Base-by-base conservation (phyloP, 768 basidiomycete species). In the Suillus weaverae region DNA sequence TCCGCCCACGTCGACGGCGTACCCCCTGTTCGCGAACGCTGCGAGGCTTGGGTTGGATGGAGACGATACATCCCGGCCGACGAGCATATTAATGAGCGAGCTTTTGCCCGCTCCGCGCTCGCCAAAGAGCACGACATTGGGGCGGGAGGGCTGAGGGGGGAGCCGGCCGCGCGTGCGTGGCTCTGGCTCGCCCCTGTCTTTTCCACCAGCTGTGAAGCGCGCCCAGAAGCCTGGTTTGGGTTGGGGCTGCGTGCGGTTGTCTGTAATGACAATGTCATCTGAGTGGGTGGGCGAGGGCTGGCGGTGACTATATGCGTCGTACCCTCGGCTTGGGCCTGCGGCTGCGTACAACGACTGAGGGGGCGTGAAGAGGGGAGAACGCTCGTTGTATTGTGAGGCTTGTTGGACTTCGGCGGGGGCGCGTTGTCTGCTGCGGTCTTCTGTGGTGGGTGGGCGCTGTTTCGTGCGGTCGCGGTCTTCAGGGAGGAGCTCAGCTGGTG, bases 101-200 rank as follows among this genome's bases (percentile, higher is more conserved):
- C 82, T 83, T 66, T 83, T 83, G 20, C 79, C 77, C 60, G 75
- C 64, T 18, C 82, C 81, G 2, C 74, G 73, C 60, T 82, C 80
- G 20, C 82, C 81, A 61, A 83, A 83, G 38, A 83, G 32, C 20
- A 83, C 64, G 36, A 83, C 53, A 46, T 82, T 83, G 5, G 57
- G 57, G 20, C 26, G 57, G 57, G 30, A 39, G 26, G 57, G 57
- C 20, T 59, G 57, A 41, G 57, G 57, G 5, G 39, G 57, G 18
- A 41, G 57, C 18, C 39, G 39, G 26, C 57, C 57, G 26, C 57
- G 57, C 38, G 38, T 39, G 26, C 26, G 36, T 39, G 36, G 9
- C 16, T 59, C 57, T 39, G 56, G 16, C 10, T 59, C 56, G 26
- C 16, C 38, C 26, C 38, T 59, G 18, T 59, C 57, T 20, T 38